Base-by-base conservation (phyloP, 2,329 filamentous ascomycete genomes). In the Penicillium sp. region DNA sequence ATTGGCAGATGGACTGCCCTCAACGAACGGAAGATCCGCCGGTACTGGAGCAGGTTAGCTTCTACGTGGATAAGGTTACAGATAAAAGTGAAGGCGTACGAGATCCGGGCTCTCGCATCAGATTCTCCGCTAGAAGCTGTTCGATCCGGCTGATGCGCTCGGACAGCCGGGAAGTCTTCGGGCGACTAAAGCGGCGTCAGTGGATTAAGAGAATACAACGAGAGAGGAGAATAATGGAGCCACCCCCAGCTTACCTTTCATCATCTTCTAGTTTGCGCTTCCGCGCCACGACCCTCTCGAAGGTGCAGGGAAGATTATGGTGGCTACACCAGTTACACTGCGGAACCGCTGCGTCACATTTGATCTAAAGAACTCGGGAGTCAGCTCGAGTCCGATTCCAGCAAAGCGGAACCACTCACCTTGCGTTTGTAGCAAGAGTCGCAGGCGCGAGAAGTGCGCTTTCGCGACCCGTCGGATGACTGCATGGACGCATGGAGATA, bases 321-420 rank as follows among this genome's bases (percentile, higher is more conserved):
- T 75, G 71, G 34, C 60, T 64, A 50, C 73, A 76, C 72, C 73
- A 76, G 53, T 76, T 71, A 57, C 73, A 76, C 33, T 65, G 60
- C 3, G 69, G 67, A 7, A 61, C 43, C 11, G 61, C 62, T 2
- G 61, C 63, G 50, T 74, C 73, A 46, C 74, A 77, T 63, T 76
- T 74, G 43, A 77, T 77, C 72, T 75, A n/a, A 21, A 15, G 10
- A 11, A 13, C 21, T 39, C 10, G 45, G 28, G 17, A 16, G 6
- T 7, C 7, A 25, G 7, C n/a, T n/a, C n/a, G 16, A 9, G 31
- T n/a, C 14, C 11, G 19, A 23, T 4, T 15, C 16, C 11, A 16
- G 33, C 14, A 16, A 13, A 11, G 21, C 4, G 13, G 8, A 8
- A 15, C 16, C 41, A 20, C 38, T 9, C 61, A 71, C 73, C 70